These are phyloP conservation scores for Mycena kentingensis DNA, from an alignment of 768 basidiomycete genomes.

Conservation along the genomic window DNA sequence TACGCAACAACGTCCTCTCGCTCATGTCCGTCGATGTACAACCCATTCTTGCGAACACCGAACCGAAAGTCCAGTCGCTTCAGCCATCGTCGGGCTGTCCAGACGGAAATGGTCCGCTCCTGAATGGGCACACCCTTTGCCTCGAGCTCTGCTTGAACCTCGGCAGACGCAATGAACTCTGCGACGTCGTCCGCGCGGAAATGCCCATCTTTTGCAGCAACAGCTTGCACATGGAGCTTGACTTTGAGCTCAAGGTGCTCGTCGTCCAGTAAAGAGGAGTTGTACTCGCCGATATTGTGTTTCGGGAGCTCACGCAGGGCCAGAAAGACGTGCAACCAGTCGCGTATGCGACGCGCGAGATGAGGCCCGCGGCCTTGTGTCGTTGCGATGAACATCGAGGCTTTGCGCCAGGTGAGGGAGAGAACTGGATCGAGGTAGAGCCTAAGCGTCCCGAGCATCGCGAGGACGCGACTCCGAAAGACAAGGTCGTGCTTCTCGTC, in stretches of 20 bases:
- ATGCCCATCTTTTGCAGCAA: constrained; percentile 27
- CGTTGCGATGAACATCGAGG: constrained; percentile 34
- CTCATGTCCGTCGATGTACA: constrained; percentile 44
- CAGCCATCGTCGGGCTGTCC: constrained; percentile 37
- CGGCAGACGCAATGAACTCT: constrained; percentile 28
- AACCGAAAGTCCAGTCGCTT: constrained; percentile 35
- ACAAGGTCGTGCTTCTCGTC: constrained; percentile 35
- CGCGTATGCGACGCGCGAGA: constrained; percentile 31
- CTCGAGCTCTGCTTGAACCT: constrained; percentile 27
- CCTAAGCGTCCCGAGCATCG: constrained; percentile 37
- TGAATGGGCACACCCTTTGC: background rate
- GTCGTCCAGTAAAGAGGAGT: constrained; percentile 32
- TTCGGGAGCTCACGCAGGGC: constrained; percentile 26
- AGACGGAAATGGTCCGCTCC: constrained; percentile 20
- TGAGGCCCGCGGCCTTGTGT: constrained; percentile 27
- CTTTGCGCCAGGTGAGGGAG: constrained; percentile 34
- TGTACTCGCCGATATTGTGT: constrained; percentile 25
- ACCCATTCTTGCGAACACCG: constrained; percentile 29
- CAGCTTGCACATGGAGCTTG: constrained; percentile 30
- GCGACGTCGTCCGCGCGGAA: constrained; percentile 34
- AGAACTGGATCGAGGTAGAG: constrained; percentile 35
- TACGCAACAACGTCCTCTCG: constrained; percentile 39
- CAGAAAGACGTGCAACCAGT: constrained; percentile 34
- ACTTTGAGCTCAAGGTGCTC: constrained; percentile 32
- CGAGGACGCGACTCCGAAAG: constrained; percentile 29